Percentiles rank a stretch among this genome's conserved stretches.
Evolutionary conservation across 2,329 filamentous ascomycete genomes (phyloP).

Genomic region (Cadophora sp.): DNA sequence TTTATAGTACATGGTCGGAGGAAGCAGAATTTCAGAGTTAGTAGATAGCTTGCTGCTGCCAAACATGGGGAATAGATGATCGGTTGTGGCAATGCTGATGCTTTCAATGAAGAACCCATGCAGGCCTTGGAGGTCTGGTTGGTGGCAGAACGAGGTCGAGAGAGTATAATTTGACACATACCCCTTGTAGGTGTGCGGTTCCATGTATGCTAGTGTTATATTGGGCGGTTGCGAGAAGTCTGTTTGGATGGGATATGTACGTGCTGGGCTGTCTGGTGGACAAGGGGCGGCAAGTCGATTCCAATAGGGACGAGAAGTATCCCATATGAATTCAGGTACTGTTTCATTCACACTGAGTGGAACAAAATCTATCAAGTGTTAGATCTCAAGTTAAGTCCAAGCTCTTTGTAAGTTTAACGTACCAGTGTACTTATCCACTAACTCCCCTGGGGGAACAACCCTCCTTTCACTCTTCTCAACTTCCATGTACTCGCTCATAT

Average conservation of each 20-base stretch:
- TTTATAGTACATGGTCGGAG: slow-evolving; percentile 68
- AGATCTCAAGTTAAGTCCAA: not conserved
- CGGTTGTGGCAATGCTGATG: slow-evolving; percentile 56
- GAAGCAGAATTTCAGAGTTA: slow-evolving; percentile 69
- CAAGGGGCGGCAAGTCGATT: slow-evolving; percentile 64
- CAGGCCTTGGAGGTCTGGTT: slow-evolving; percentile 61
- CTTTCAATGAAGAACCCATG: slow-evolving; percentile 60
- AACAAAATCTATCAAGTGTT: not conserved
- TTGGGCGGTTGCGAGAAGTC: slow-evolving; percentile 55
- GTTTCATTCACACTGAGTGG: slow-evolving; percentile 1
- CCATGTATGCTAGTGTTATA: slow-evolving; percentile 55
- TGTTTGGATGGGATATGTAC: slow-evolving; percentile 51
- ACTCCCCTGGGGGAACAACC: slow-evolving; percentile 63
- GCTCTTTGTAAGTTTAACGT: not conserved
- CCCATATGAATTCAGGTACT: slow-evolving; percentile 21
- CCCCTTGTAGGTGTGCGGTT: slow-evolving; percentile 44
- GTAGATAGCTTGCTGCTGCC: slow-evolving; percentile 65
- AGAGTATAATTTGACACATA: slow-evolving; percentile 51
- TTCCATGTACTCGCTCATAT: slow-evolving; percentile 35
- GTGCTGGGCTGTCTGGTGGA: slow-evolving; percentile 65
- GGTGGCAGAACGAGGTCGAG: slow-evolving; percentile 55
- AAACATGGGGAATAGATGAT: slow-evolving; percentile 64
- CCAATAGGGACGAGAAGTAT: slow-evolving; percentile 57
- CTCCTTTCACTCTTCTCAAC: slow-evolving; percentile 40
- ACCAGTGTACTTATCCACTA: slow-evolving; percentile 39